Base-by-base conservation (phyloP, 2,329 filamentous ascomycete genomes). In the Venturia asperata region DNA sequence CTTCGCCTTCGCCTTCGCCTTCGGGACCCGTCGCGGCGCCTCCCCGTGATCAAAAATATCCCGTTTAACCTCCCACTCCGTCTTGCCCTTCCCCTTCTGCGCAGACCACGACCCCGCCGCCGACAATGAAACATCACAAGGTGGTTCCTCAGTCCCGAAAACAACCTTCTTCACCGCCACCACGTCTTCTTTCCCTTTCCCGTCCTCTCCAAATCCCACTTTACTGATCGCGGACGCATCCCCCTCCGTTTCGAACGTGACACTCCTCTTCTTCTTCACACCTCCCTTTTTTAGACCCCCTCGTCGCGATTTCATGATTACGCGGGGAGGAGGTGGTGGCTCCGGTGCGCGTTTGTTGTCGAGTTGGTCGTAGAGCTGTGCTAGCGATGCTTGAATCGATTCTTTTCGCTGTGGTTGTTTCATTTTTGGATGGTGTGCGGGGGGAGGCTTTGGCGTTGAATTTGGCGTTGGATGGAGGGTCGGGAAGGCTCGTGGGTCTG, bases 301-400 rank as follows among this genome's bases (percentile, higher is more conserved):
- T 52, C 27, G 27, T 4, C 21, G 21, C 10, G 47, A 11, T 21
- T 52, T 52, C 21, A 52, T 27, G 9, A 52, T 21, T 15, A 52
- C 47, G n/a, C 47, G 47, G 1, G 47, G 47, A 2, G 47, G 47
- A 52, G 47, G 47, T 2, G 47, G 47, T 1, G 47, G 47, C 15
- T 52, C 47, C 24, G 47, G 47, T 52, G 21, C n/a, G 21, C 47
- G 47, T 27, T 52, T 52, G 21, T 52, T 52, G 47, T 52, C 47
- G 9, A 52, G 47, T 27, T 52, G 47, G 47, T 21, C 21, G 21
- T 52, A 52, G 24, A 52, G 47, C 15, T 52, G 47, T 4, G 47
- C 47, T 5, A 52, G 21, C 1, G n/a, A 21, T 52, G 21, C n/a
- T 13, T 52, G 47, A 13, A 52, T 27, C 24, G 47, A 52, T 5